Base-by-base conservation (phyloP, 2,329 filamentous ascomycete species). In the Diaporthe citri region DNA sequence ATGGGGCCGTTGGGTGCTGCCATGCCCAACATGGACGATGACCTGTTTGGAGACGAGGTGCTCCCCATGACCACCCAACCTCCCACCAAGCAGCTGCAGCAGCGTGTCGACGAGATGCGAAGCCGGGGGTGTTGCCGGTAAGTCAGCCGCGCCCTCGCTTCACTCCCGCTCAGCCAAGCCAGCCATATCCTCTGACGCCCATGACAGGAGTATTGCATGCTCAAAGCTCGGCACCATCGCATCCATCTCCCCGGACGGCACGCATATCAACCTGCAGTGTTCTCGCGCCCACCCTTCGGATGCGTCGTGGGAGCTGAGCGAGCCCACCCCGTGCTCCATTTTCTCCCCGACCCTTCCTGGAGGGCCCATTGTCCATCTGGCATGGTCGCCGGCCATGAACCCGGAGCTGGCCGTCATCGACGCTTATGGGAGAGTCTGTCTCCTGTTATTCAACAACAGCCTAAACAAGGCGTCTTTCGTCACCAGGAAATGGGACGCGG, bases 141-240 rank as follows among this genome's bases (percentile, higher is more conserved):
- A 85, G 92, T 72, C 31, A 78, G 57, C 25, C 43, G 36, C 41
- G 48, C 36, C 51, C 41, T 52, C 51, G 13, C 55, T 62, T 43
- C 57, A 17, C 52, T 57, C 28, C 25, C 25, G 9, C 41, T 57
- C 36, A 36, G 2, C n/a, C 41, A 41, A 41, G 74, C 78, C 78
- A 66, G 72, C 77, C 15, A 46, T 25, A 25, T 39, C 43, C 28
- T 48, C 72, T 81, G 76, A 79, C 73, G 31, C 52, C 41, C 64
- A 60, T 15, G 64, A 59, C 79, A 97, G 95, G 82, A 91, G 91
- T 77, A 90, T 98, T 72, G 92, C 94, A 41, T 98, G 96, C 96
- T 98, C 96, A 15, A 95, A 93, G 79, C 90, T 92, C 76, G 96
- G 96, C 57, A 95, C 93, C 75, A 94, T 98, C 78, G 96, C 96